Evolutionary conservation across 257 asterid species (phyloP), one percentile per base, ranked within the genome.

Genomic region (Anisodus tanguticus): DNA sequence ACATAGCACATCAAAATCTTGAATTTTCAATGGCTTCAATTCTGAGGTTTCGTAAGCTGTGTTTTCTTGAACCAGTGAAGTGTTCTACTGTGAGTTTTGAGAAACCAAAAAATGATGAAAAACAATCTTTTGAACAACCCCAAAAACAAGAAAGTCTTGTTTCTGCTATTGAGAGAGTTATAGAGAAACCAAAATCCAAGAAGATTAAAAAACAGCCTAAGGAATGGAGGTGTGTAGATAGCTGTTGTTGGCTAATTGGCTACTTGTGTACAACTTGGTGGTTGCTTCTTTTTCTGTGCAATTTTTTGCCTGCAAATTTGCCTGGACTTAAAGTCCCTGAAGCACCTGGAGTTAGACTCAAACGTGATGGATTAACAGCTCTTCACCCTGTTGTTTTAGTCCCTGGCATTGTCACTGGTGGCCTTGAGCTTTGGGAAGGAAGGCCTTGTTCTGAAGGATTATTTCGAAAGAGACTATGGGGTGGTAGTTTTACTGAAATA

Each of bases 381-480:
- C 85, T 80, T 58, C 98, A 95, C 81, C 99, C 99, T 17, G 93
- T 95, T 13, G 94, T 95, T 58, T 83, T 95, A 84, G 95, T 94
- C 66, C 97, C 98, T 37, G 97, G 98, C 88, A 93, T 94, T 90
- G 93, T 95, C 83, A 94, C 98, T n/a, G 98, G 98, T 2, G 98
- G 97, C 5, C 97, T 95, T 10, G 99, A 94, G 92, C 94, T 95
- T 6, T 94, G 99, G 99, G 98, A 95, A 87, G 98, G 99, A 8
- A 79, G 92, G 87, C 97, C 99, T 9, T 95, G 98, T 85, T 88
- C 94, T 11, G 92, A 94, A 9, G 97, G 95, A 79, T 91, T 95
- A 19, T 95, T 94, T 72, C 91, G 99, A 45, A 90, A 88, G 74
- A 88, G 97, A 72, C 93, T 95, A 5, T 95, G 99, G 99, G 99